Evolutionary conservation across 495 filamentous ascomycete species (phyloP).

Genomic region (Penicillium lagena): DNA sequence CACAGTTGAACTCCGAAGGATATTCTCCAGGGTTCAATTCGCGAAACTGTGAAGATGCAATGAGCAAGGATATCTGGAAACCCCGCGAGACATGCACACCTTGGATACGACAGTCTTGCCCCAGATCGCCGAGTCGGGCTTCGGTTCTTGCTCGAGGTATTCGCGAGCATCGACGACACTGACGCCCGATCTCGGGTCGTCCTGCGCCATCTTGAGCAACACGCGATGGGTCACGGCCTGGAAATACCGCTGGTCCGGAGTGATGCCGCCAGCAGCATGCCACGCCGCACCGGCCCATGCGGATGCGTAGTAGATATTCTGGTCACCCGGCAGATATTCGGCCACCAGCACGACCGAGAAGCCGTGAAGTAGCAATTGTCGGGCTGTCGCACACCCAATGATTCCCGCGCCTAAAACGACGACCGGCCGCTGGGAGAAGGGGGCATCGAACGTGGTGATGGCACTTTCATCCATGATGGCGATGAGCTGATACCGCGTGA

Average conservation of each 20-base stretch:
- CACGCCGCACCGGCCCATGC: slow-evolving; percentile 42
- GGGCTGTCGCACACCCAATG: slow-evolving; percentile 37
- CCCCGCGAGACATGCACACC: slow-evolving; percentile 10
- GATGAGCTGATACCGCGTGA: background rate
- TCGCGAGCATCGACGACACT: slow-evolving; percentile 32
- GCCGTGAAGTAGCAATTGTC: slow-evolving; percentile 29
- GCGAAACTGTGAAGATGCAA: slow-evolving; percentile 22
- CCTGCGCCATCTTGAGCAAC: slow-evolving; percentile 31
- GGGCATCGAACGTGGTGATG: slow-evolving; percentile 2
- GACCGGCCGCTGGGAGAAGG: slow-evolving; percentile 33
- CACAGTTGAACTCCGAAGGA: slow-evolving; percentile 29
- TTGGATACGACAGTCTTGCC: slow-evolving; percentile 32
- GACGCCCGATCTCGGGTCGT: slow-evolving; percentile 30
- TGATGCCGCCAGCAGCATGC: slow-evolving; percentile 37
- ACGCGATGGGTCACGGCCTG: slow-evolving; percentile 35
- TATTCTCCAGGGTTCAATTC: slow-evolving; percentile 27
- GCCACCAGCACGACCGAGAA: slow-evolving; percentile 34
- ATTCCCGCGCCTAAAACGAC: slow-evolving; percentile 38
- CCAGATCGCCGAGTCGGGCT: slow-evolving; percentile 30
- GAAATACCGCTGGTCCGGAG: slow-evolving; percentile 29
- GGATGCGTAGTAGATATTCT: slow-evolving; percentile 36
- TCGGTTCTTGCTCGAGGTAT: slow-evolving; percentile 31
- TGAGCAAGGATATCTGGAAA: background rate
- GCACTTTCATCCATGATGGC: slow-evolving; percentile 18
- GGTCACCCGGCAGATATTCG: slow-evolving; percentile 36